Evolutionary conservation across 176 grass and related monocot genomes (phyloP).

Genomic region (Carex cristatella): DNA sequence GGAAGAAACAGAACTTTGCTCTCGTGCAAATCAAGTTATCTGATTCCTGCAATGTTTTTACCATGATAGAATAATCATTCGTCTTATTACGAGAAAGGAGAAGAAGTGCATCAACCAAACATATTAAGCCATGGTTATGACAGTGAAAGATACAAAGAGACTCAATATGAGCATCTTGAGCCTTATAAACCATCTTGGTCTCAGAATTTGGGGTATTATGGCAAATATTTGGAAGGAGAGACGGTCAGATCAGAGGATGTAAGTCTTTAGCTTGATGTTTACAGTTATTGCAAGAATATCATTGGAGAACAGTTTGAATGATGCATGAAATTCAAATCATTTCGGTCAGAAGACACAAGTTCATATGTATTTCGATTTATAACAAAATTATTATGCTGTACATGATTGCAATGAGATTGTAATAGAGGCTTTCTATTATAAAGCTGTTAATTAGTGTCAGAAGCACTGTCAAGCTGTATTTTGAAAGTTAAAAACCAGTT

Average conservation of each 20-base stretch:
- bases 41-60: conserved; percentile 1
- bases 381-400: background rate
- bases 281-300: background rate
- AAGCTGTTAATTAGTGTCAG: background rate
- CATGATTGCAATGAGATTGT: background rate
- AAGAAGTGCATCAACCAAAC: conserved; percentile 23
- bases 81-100: conserved; percentile 29
- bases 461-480: background rate
- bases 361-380: background rate
- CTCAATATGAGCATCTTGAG: conserved; percentile 33
- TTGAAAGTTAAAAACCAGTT: background rate
- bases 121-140: conserved; percentile 25
- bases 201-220: conserved; percentile 41
- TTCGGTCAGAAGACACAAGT: background rate
- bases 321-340: background rate
- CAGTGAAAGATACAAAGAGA: conserved; percentile 25
- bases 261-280: conserved; percentile 29
- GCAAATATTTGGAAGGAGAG: conserved; percentile 31
- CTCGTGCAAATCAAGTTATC: background rate
- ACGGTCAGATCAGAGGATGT: conserved; percentile 39
- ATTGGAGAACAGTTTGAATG: background rate
- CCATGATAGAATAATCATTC: conserved; percentile 39
- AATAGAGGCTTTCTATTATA: background rate
- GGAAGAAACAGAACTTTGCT: background rate
- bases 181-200: conserved; percentile 56